These are phyloP conservation scores for Colletotrichum australisinense DNA, from an alignment of 2,329 filamentous ascomycete species.

Conservation along the genomic window DNA sequence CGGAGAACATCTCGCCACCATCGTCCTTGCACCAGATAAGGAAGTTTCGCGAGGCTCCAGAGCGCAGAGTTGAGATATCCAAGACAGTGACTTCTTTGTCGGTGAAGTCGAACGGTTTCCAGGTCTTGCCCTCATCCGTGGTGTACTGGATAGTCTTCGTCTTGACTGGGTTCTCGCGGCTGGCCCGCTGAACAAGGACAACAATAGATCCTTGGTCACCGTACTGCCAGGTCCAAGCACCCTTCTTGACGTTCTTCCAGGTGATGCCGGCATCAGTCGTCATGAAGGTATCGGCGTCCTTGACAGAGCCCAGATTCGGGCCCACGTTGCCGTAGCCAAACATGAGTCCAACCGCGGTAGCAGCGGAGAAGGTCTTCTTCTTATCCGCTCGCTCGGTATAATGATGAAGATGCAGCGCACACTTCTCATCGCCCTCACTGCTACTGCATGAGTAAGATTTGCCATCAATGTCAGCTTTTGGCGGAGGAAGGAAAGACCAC, in stretches of 20 bases:
- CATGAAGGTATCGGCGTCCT: conserved; percentile 89
- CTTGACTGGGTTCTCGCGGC: conserved; percentile 74
- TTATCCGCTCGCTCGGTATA: conserved; percentile 92
- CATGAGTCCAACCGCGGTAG: conserved; percentile 89
- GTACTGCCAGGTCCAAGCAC: conserved; percentile 91
- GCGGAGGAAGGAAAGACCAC: conserved; percentile 84
- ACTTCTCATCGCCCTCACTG: conserved; percentile 70
- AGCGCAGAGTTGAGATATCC: conserved; percentile 89
- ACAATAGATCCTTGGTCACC: conserved; percentile 95
- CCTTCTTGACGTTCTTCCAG: conserved; percentile 89
- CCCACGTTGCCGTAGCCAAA: conserved; percentile 95
- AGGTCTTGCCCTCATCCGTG: conserved; percentile 82
- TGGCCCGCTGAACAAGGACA: conserved; percentile 81
- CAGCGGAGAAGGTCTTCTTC: conserved; percentile 87
- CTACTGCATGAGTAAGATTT: conserved; percentile 78
- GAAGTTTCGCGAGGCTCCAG: conserved; percentile 91
- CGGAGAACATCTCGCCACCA: conserved; percentile 71
- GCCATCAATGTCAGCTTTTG: conserved; percentile 74
- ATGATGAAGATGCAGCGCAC: conserved; percentile 91
- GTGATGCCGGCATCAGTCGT: conserved; percentile 89
- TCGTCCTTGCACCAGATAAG: conserved; percentile 81
- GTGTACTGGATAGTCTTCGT: conserved; percentile 81
- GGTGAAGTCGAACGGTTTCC: conserved; percentile 80
- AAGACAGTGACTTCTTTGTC: conserved; percentile 77
- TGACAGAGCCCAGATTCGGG: conserved; percentile 69